Base-by-base conservation (phyloP, 2,329 filamentous ascomycete genomes). In the Pseudogymnoascus sp. region DNA sequence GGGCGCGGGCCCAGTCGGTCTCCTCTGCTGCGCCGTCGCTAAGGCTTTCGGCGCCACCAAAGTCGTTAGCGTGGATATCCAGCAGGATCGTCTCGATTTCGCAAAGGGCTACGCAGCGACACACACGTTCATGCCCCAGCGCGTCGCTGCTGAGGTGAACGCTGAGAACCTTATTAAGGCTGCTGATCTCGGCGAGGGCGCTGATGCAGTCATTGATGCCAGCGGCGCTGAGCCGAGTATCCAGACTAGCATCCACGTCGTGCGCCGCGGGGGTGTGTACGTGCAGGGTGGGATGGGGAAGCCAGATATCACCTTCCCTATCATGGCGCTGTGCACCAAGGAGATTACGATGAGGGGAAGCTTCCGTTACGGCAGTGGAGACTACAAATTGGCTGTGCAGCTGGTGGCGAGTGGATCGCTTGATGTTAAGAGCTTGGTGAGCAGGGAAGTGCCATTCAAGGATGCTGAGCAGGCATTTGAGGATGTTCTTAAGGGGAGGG, bases 271-370 rank as follows among this genome's bases (percentile, higher is more conserved):
- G 64, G 90, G 90, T 34, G 87, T 83, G 14, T 93, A 91, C 71
- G 88, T 96, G 7, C 92, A 96, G 78, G 91, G 87, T 65, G 93
- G 93, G 63, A 96, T 97, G 92, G 93, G 93, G 73, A 90, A 89
- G 74, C 77, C 86, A 41, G 90, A 96, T 72, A 93, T 97, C 75
- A 90, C 78, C 7, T 96, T 97, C 80, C 93, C 93, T 62, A 96
- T 98, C 75, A 90, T 93, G 84, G 89, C 90, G 4, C 81, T 96
- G 73, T 96, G 92, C 75, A 83, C 87, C 61, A 97, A 97, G 79
- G 93, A 98, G 80, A 81, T 96, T 62, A 96, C 88, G 10, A 83
- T 90, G 57, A 90, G 89, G 73, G 93, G 93, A 21, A 93, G 88
- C 67, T 98, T 98, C 82, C 85, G 93, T 41, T 98, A 98, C 76